phyloP scores from a whole-genome alignment of 306 rosid species.

The Trichosanthes truncata region DNA sequence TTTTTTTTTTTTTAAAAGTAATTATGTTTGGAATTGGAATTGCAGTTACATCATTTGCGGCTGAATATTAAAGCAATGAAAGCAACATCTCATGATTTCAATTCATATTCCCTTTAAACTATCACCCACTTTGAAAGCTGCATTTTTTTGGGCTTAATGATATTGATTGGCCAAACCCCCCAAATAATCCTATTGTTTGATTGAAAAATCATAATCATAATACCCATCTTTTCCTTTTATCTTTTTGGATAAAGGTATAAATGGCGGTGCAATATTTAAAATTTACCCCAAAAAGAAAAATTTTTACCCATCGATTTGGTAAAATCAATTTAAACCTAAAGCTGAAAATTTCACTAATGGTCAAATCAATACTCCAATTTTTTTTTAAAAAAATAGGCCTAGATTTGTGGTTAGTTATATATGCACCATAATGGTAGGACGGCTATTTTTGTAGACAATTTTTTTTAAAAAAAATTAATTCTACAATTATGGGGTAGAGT shows the following conservation, averaged over 20 bases:
- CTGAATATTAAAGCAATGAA: constrained; percentile 1
- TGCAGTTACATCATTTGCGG: constrained; percentile 1
- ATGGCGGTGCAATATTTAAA: neutral
- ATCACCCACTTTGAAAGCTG: neutral
- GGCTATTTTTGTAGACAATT: too few species aligned
- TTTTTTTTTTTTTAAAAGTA: too few species aligned
- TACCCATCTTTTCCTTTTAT: neutral
- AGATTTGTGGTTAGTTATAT: too few species aligned
- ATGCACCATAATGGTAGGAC: too few species aligned
- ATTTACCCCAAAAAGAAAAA: neutral
- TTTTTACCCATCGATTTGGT: neutral
- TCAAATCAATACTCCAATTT: too few species aligned
- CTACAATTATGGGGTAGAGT: too few species aligned
- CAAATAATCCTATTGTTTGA: neutral
- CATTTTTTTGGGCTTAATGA: neutral
- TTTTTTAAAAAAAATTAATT: too few species aligned
- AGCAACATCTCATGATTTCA: constrained; percentile 3
- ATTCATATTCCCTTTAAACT: neutral
- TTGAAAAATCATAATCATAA: constrained; percentile 2
- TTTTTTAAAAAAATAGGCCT: too few species aligned
- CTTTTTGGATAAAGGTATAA: neutral
- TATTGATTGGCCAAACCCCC: neutral
- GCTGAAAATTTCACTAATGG: too few species aligned
- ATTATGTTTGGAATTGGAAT: neutral
- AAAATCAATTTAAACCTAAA: too few species aligned